Evolutionary conservation across 2,329 filamentous ascomycete species (phyloP).

Genomic region (Fusarium illudens): DNA sequence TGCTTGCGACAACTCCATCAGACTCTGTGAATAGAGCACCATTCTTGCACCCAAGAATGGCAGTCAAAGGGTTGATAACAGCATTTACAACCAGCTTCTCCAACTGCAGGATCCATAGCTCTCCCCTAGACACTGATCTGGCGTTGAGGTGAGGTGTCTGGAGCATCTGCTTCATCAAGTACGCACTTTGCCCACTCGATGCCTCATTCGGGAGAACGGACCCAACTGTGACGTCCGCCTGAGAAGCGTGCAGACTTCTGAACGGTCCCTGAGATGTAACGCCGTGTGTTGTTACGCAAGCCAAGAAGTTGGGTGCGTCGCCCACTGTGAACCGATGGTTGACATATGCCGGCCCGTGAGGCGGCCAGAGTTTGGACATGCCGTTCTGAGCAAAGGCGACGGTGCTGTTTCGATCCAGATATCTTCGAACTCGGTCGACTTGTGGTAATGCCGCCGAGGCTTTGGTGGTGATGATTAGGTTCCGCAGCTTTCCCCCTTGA

Average conservation of each 20-base stretch:
- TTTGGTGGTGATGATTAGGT: conserved; percentile 83
- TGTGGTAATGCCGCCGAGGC: conserved; percentile 72
- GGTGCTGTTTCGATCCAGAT: conserved; percentile 71
- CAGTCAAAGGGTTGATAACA: conserved; percentile 86
- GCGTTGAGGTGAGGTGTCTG: conserved; percentile 55
- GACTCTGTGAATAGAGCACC: conserved; percentile 75
- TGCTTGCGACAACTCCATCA: conserved; percentile 57
- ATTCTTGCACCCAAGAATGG: conserved; percentile 78
- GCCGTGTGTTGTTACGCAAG: conserved; percentile 70
- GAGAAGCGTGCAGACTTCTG: conserved; percentile 60
- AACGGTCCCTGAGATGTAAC: conserved; percentile 61
- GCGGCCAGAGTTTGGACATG: conserved; percentile 73
- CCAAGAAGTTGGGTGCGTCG: conserved; percentile 72
- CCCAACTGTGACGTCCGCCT: conserved; percentile 59
- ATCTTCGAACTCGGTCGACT: conserved; percentile 63
- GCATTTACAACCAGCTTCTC: conserved; percentile 87
- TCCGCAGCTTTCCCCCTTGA: conserved; percentile 61
- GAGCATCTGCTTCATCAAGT: conserved; percentile 55
- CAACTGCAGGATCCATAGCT: conserved; percentile 72
- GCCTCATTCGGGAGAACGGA: conserved; percentile 49
- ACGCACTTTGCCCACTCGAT: conserved; percentile 37
- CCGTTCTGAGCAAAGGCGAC: conserved; percentile 90
- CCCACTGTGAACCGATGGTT: conserved; percentile 49
- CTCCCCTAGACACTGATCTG: conserved; percentile 49
- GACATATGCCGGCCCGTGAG: conserved; percentile 56